Evolutionary conservation across 805 yeast species (phyloP).

Genomic region (Dipodascus albidus): DNA sequence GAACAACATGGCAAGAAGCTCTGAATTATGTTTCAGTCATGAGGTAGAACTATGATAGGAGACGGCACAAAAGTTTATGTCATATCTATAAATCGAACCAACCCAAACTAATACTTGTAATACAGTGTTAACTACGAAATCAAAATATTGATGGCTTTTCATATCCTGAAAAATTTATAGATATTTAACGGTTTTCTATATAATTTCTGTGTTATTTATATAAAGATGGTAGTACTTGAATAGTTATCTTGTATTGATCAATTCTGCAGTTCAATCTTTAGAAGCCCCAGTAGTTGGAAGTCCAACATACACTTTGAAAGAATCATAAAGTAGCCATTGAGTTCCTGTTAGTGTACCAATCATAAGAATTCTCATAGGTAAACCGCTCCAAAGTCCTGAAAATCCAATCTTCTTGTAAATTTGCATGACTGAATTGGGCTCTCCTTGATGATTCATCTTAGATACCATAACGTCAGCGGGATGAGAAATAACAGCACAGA

Average conservation of each 20-base stretch:
- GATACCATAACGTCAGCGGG: slow-evolving; percentile 99
- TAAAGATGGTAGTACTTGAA: no score
- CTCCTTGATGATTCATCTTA: slow-evolving; percentile 67
- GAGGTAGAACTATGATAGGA: not conserved
- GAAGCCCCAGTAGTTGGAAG: not conserved
- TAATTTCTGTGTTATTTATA: no score
- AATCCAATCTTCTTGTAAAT: slow-evolving; percentile 82
- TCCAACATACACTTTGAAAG: slow-evolving; percentile 35
- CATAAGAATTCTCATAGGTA: slow-evolving; percentile 90
- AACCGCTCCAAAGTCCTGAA: slow-evolving; percentile 87
- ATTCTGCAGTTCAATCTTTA: no score
- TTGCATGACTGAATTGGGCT: slow-evolving; percentile 52
- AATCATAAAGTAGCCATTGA: slow-evolving; percentile 95
- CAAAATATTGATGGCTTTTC: not conserved
- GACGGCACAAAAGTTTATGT: not conserved
- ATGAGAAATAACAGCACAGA: slow-evolving; percentile 92
- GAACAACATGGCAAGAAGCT: not conserved
- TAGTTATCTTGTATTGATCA: no score
- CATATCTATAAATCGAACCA: not conserved
- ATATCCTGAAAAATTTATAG: no score
- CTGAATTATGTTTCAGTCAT: not conserved
- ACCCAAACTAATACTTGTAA: not conserved
- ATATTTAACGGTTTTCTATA: no score
- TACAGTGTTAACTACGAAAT: not conserved
- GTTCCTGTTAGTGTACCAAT: slow-evolving; percentile 94